phyloP scores from a whole-genome alignment of 768 basidiomycete genomes.

The Coprinopsis cinerea region DNA sequence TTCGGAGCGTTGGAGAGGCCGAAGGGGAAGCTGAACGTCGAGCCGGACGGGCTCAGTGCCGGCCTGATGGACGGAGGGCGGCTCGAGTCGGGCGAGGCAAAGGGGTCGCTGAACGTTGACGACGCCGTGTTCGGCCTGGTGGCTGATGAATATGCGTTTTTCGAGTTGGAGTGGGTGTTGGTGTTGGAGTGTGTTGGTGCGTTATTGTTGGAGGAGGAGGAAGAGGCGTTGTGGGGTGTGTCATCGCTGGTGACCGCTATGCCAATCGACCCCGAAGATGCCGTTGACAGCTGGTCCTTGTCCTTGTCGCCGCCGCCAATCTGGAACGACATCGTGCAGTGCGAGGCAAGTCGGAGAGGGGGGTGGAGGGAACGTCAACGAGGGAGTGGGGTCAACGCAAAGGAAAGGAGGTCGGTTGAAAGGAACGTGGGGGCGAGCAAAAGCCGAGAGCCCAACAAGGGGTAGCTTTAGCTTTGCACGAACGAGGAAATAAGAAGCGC shows the following conservation, averaged over 20 bases:
- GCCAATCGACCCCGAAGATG: not conserved
- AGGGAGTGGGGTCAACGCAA: not conserved
- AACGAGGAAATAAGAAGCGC: not conserved
- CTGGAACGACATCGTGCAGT: not conserved
- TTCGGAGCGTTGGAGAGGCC: slow-evolving; percentile 12
- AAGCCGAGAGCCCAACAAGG: too few relatives aligned
- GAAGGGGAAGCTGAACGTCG: slow-evolving; percentile 20
- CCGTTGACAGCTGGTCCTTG: not conserved
- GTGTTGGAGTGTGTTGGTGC: too few relatives aligned
- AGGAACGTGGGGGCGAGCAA: not conserved
- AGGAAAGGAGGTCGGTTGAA: not conserved
- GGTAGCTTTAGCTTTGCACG: too few relatives aligned
- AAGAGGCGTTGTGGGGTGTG: slow-evolving; percentile 5
- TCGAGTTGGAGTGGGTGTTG: not conserved
- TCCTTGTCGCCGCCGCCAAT: not conserved
- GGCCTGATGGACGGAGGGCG: slow-evolving; percentile 27
- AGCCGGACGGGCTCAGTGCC: slow-evolving; percentile 21
- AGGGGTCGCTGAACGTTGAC: slow-evolving; percentile 25
- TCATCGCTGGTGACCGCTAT: slow-evolving; percentile 11
- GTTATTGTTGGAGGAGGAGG: too few relatives aligned
- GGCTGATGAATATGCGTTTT: slow-evolving; percentile 6
- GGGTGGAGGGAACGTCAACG: not conserved
- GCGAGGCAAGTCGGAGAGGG: not conserved
- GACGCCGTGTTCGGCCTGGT: slow-evolving; percentile 20
- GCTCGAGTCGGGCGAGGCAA: slow-evolving; percentile 30